Evolutionary conservation across 129 eudicot genomes (phyloP), one percentile per base, ranked within the genome.

Genomic region (Artemisia annua): DNA sequence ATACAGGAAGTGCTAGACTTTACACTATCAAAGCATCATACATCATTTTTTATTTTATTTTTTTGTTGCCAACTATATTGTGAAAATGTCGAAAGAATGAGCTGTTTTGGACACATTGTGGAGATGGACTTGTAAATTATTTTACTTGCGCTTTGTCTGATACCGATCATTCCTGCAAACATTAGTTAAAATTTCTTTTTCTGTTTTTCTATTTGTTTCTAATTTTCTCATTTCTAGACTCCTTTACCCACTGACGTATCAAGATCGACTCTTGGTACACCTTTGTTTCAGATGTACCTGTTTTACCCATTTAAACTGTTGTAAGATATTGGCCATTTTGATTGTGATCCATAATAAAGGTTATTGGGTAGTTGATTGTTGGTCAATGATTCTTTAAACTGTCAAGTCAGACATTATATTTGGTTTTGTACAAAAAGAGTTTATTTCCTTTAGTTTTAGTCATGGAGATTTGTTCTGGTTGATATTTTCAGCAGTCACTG

Each of bases 41-140:
- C 43, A 17, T 39, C 35, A 39, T 18, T 12, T 16, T n/a, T n/a
- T n/a, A n/a, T n/a, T n/a, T n/a, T n/a, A n/a, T 35, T 52, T 3
- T 20, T 26, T 43, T 13, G 9, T 30, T 30, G 35, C 19, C 15
- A 58, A 71, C 67, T 44, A 57, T 72, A 12, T 48, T 72, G 48
- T 72, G 66, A 46, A 57, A 72, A 72, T 58, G 67, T 26, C 51
- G 30, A 44, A 59, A 59, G 26, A 59, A n/a, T 49, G 26, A 61
- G 24, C 76, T 15, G 56, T 17, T 44, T 60, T 72, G 13, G 57
- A 56, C 32, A 32, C 46, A 55, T 24, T 68, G 61, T 18, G 72
- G 19, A 68, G 26, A 50, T 15, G 15, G 13, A 50, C 13, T 11
- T 11, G 55, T n/a, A 50, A 13, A 11, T 6, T 7, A 11, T 50